Conservation (phyloP, 192 early-diverging fungal species). For the Podila epigama region DNA sequence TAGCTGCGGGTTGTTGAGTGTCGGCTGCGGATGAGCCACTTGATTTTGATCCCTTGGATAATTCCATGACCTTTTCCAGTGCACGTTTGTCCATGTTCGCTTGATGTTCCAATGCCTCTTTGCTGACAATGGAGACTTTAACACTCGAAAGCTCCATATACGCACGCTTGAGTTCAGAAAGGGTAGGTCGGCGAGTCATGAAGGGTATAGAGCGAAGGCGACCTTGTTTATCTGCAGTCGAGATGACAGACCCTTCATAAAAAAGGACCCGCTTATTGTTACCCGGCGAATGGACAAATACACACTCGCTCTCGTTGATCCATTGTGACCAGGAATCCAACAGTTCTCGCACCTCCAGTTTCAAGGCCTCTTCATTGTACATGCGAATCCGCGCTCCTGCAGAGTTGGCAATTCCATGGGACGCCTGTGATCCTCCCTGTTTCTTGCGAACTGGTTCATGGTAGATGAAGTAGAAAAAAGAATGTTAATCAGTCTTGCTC, state of each 20-base stretch:
- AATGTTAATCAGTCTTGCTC: not conserved
- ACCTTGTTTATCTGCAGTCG: slow-evolving; percentile 23
- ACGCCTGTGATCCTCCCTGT: slow-evolving; percentile 92
- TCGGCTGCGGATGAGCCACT: not conserved
- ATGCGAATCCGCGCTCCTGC: slow-evolving; percentile 91
- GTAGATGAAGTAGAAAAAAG: slow-evolving; percentile 11
- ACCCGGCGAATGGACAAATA: slow-evolving; percentile 82
- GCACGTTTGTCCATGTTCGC: slow-evolving; percentile 43
- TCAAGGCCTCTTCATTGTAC: slow-evolving; percentile 87
- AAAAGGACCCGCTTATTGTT: slow-evolving; percentile 62
- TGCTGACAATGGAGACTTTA: slow-evolving; percentile 56
- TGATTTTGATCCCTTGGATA: slow-evolving; percentile 11
- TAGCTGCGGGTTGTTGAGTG: not conserved
- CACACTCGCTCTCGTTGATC: slow-evolving; percentile 63
- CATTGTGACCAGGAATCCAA: slow-evolving; percentile 74
- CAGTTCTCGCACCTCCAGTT: slow-evolving; percentile 80
- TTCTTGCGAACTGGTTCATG: slow-evolving; percentile 90
- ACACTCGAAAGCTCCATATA: slow-evolving; percentile 70
- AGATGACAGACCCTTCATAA: slow-evolving; percentile 57
- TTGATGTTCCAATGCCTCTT: slow-evolving; percentile 20
- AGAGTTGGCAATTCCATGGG: slow-evolving; percentile 83
- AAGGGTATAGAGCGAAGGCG: slow-evolving; percentile 47
- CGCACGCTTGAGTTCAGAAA: slow-evolving; percentile 72
- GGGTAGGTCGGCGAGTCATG: slow-evolving; percentile 52
- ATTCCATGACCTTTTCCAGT: slow-evolving; percentile 10